phyloP scores from a whole-genome alignment of 2,329 filamentous ascomycete genomes.

The Colletotrichum karsti region DNA sequence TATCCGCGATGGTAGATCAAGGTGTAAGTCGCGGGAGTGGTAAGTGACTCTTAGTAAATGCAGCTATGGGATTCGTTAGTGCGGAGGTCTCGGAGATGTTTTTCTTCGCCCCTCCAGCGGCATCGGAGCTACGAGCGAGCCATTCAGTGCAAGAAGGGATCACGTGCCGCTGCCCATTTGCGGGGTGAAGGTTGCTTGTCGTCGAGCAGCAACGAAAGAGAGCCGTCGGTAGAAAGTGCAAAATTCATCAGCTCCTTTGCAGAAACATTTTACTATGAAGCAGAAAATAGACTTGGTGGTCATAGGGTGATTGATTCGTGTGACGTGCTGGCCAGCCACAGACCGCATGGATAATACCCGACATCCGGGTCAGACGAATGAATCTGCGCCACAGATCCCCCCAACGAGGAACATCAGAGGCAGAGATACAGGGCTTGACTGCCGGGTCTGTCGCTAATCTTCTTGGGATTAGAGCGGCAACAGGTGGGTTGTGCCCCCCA shows the following conservation, averaged over 20 bases:
- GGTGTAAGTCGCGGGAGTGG: neutral
- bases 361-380: neutral
- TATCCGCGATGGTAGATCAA: neutral
- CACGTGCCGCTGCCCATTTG: slow-evolving; percentile 10
- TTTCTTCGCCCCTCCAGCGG: slow-evolving; percentile 26
- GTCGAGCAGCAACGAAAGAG: neutral
- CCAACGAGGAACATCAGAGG: neutral
- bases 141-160: neutral
- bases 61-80: neutral
- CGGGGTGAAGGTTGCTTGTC: neutral
- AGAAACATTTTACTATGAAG: no score
- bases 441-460: slow-evolving; percentile 15
- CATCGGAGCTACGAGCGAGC: slow-evolving; percentile 24
- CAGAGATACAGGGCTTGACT: slow-evolving; percentile 2
- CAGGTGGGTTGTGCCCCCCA: neutral
- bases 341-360: slow-evolving; percentile 10
- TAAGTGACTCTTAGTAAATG: slow-evolving; percentile 3
- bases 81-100: slow-evolving; percentile 10
- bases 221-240: neutral
- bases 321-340: slow-evolving; percentile 14
- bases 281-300: no score
- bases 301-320: slow-evolving; percentile 12
- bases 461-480: slow-evolving; percentile 11
- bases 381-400: slow-evolving; percentile 8
- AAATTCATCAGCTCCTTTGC: neutral